A percentile compares a stretch with the other conserved stretches of the same genome.
These are phyloP conservation scores for Lactarius deliciosus DNA, from an alignment of 768 basidiomycete species.

Conservation along the genomic window DNA sequence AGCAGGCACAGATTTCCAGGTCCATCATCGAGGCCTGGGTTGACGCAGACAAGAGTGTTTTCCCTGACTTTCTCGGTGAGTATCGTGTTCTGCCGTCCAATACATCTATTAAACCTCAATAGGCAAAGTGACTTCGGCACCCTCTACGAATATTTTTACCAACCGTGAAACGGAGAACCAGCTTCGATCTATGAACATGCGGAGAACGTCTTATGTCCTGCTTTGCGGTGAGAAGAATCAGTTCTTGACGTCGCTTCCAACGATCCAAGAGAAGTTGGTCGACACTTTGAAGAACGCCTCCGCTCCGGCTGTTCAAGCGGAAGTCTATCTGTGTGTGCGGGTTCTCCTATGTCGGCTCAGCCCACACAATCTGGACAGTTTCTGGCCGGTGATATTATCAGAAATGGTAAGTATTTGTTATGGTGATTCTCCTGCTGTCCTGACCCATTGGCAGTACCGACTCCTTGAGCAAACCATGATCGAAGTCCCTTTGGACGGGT, in stretches of 20 bases:
- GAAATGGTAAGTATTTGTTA: constrained; percentile 63
- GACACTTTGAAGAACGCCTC: constrained; percentile 82
- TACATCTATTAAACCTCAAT: constrained; percentile 33
- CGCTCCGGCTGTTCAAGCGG: constrained; percentile 84
- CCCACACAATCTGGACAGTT: constrained; percentile 87
- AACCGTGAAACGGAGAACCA: constrained; percentile 94
- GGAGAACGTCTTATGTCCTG: constrained; percentile 84
- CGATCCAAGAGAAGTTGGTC: constrained; percentile 95
- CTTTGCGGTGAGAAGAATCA: constrained; percentile 88
- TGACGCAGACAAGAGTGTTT: constrained; percentile 81
- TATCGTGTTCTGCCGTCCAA: constrained; percentile 27
- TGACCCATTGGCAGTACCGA: constrained; percentile 59
- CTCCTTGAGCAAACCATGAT: constrained; percentile 82
- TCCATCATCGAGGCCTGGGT: constrained; percentile 77
- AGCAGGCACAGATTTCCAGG: constrained; percentile 65
- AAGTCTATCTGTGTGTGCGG: constrained; percentile 92
- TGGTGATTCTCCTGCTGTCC: neutral
- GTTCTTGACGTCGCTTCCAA: constrained; percentile 84
- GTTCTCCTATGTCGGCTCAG: constrained; percentile 89
- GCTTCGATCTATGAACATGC: constrained; percentile 78
- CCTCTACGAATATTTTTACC: constrained; percentile 95
- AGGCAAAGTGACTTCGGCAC: constrained; percentile 78
- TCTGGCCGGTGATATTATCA: constrained; percentile 95
- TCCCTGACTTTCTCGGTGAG: constrained; percentile 80
- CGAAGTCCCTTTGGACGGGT: constrained; percentile 71